Evolutionary conservation across 1,139 yeast genomes (phyloP).

Genomic region (Petasospora fabianii): DNA sequence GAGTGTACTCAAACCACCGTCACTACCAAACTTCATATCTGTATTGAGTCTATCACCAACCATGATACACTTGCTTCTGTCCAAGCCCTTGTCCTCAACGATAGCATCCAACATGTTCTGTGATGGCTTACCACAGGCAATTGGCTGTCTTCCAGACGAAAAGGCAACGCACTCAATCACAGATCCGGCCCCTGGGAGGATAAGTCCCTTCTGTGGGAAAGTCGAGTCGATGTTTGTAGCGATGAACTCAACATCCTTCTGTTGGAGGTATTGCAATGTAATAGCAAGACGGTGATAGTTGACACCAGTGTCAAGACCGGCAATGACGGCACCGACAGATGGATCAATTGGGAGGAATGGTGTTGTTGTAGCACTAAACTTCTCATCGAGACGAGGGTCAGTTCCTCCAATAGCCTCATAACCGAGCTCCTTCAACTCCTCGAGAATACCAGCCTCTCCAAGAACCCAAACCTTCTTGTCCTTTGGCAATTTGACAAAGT

Average conservation of each 20-base stretch:
- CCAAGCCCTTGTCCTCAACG: slow-evolving; percentile 55
- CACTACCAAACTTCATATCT: slow-evolving; percentile 87
- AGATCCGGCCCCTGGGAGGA: slow-evolving; percentile 94
- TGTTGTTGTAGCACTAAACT: slow-evolving; percentile 40
- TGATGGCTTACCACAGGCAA: slow-evolving; percentile 89
- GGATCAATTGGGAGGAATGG: slow-evolving; percentile 58
- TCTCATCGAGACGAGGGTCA: slow-evolving; percentile 41
- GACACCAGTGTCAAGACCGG: slow-evolving; percentile 74
- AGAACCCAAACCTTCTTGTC: slow-evolving; percentile 80
- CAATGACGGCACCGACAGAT: slow-evolving; percentile 80
- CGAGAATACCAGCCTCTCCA: slow-evolving; percentile 79
- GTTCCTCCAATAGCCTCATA: slow-evolving; percentile 73
- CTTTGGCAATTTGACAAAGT: slow-evolving; percentile 67
- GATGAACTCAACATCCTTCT: slow-evolving; percentile 67
- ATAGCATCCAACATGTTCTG: slow-evolving; percentile 89
- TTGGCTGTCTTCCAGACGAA: slow-evolving; percentile 72
- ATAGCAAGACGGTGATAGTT: slow-evolving; percentile 80
- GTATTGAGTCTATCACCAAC: slow-evolving; percentile 95
- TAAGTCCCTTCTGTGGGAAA: slow-evolving; percentile 81
- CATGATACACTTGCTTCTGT: slow-evolving; percentile 74
- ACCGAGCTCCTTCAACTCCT: slow-evolving; percentile 67
- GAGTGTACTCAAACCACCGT: slow-evolving; percentile 79
- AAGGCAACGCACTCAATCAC: slow-evolving; percentile 75
- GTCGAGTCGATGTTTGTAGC: slow-evolving; percentile 98
- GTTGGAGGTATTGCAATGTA: slow-evolving; percentile 75